These are phyloP conservation scores for Plasmodium cynomolgi DNA, from an alignment of 169 alveolate species.

Conservation along the genomic window DNA sequence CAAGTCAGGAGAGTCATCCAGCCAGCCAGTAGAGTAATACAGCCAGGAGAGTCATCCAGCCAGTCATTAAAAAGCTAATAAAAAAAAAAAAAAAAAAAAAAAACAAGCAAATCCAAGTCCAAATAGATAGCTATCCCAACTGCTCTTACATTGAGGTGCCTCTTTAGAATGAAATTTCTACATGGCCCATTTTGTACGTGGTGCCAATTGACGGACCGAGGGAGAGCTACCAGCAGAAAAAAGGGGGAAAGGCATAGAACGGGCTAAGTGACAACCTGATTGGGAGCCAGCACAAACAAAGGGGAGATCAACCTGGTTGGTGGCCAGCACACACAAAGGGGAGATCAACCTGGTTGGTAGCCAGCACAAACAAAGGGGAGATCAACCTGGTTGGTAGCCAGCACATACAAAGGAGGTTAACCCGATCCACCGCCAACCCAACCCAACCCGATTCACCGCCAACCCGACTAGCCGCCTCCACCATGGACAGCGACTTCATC, in stretches of 20 bases:
- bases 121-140: neutral
- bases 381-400: too few species aligned
- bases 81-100: too few species aligned
- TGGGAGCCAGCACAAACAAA: too few species aligned
- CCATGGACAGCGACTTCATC: slow-evolving; percentile 62
- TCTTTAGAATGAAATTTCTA: neutral
- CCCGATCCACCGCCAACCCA: neutral
- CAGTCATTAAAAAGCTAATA: neutral
- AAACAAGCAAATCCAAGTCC: neutral
- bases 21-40: too few species aligned
- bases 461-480: neutral
- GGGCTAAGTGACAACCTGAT: neutral
- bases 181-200: neutral
- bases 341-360: too few species aligned
- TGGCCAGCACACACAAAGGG: too few species aligned
- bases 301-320: too few species aligned
- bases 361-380: too few species aligned
- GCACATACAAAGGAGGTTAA: too few species aligned
- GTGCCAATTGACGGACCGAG: neutral
- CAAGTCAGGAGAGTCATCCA: neutral
- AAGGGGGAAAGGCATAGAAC: neutral
- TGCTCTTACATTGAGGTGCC: neutral
- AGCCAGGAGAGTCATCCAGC: too few species aligned
- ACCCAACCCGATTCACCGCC: neutral
- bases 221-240: neutral